phyloP scores from a whole-genome alignment of 2,329 filamentous ascomycete species.

The Fusarium sp. region DNA sequence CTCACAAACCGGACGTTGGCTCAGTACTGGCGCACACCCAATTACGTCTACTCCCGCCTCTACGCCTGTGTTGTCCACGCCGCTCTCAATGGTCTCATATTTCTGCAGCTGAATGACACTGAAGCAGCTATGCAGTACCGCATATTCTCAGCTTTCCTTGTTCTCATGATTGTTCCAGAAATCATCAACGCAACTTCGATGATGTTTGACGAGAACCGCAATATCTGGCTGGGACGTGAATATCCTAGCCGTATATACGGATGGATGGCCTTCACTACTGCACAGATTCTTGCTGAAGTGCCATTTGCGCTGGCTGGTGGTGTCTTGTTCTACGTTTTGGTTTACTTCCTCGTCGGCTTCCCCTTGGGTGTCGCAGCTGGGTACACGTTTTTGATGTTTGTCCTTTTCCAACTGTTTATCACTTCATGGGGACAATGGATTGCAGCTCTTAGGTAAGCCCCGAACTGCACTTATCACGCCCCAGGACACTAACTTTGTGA shows the following conservation, averaged over 20 bases:
- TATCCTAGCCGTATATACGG: slow-evolving; percentile 82
- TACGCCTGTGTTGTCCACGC: slow-evolving; percentile 79
- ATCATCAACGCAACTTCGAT: slow-evolving; percentile 81
- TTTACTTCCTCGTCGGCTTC: slow-evolving; percentile 84
- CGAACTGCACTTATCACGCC: no score
- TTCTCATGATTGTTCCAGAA: slow-evolving; percentile 74
- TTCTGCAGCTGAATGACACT: slow-evolving; percentile 76
- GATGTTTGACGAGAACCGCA: slow-evolving; percentile 82
- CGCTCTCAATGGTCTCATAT: slow-evolving; percentile 85
- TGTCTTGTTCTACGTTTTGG: slow-evolving; percentile 79
- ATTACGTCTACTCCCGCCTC: slow-evolving; percentile 82
- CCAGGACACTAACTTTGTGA: no score
- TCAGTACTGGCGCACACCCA: slow-evolving; percentile 82
- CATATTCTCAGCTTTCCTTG: slow-evolving; percentile 80
- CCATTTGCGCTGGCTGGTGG: slow-evolving; percentile 75
- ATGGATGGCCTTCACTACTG: slow-evolving; percentile 82
- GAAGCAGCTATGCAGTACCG: slow-evolving; percentile 80
- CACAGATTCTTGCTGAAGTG: slow-evolving; percentile 80
- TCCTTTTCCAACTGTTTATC: slow-evolving; percentile 84
- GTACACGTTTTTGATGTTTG: slow-evolving; percentile 84
- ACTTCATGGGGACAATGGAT: slow-evolving; percentile 87
- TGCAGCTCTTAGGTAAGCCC: background rate
- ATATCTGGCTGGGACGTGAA: slow-evolving; percentile 80
- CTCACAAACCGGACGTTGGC: slow-evolving; percentile 79
- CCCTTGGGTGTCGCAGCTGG: slow-evolving; percentile 75